phyloP scores from a whole-genome alignment of 306 rosid genomes.

The Myrica gale region DNA sequence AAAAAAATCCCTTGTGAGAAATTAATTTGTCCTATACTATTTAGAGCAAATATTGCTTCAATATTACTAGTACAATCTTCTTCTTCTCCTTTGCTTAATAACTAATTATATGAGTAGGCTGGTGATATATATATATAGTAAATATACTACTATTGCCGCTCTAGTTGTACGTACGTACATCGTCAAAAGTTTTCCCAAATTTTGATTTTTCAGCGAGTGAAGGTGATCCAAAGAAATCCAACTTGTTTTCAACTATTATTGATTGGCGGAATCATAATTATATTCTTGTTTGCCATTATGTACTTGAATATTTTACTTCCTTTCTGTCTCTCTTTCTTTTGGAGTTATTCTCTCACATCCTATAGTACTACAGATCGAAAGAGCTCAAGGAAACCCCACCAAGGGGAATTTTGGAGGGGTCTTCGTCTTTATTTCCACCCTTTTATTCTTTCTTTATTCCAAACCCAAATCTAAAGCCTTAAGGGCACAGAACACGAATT shows the following conservation, averaged over 20 bases:
- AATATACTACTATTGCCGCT: too few species aligned
- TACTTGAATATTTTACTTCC: constrained; percentile 39
- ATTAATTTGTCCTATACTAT: not conserved
- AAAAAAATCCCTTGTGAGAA: not conserved
- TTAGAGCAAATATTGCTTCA: too few species aligned
- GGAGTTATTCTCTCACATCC: constrained; percentile 45
- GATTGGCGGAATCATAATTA: constrained; percentile 40
- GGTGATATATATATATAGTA: too few species aligned
- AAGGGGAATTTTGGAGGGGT: constrained; percentile 48
- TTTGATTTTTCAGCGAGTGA: not conserved
- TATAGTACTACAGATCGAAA: constrained; percentile 55
- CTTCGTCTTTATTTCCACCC: constrained; percentile 31
- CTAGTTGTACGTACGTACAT: too few species aligned
- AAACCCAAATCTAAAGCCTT: constrained; percentile 71
- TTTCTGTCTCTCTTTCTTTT: constrained; percentile 31
- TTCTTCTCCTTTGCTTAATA: not conserved
- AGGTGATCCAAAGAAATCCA: not conserved
- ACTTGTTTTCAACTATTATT: constrained; percentile 32
- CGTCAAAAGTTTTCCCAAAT: not conserved
- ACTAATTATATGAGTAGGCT: not conserved
- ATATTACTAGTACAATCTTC: not conserved
- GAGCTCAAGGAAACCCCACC: constrained; percentile 67
- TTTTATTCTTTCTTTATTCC: constrained; percentile 67
- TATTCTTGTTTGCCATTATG: constrained; percentile 44
- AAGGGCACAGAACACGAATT: constrained; percentile 23